Evolutionary conservation across 2,329 filamentous ascomycete species (phyloP).

Genomic region (Zymoseptoria passerinii): DNA sequence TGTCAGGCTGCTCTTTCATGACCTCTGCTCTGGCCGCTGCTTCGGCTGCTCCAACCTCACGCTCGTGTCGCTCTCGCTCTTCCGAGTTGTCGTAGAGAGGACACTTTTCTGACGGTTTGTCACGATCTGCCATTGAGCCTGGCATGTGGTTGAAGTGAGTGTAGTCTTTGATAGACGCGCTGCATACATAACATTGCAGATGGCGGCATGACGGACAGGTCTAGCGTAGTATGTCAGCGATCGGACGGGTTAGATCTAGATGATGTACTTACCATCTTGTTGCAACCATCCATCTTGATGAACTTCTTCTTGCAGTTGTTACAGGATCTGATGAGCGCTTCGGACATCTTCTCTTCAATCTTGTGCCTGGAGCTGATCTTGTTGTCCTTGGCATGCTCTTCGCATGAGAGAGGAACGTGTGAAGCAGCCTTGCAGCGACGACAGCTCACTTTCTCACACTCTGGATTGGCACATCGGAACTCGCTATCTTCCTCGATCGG

Average conservation of each 20-base stretch:
- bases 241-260: background rate
- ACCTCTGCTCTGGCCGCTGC: conserved; percentile 48
- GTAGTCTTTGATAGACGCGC: conserved; percentile 54
- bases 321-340: conserved; percentile 68
- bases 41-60: conserved; percentile 57
- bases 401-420: conserved; percentile 65
- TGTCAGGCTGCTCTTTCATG: conserved; percentile 50
- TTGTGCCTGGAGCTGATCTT: conserved; percentile 54
- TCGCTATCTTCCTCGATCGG: conserved; percentile 60
- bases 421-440: conserved; percentile 56
- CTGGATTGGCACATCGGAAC: conserved; percentile 61
- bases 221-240: conserved; percentile 4
- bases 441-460: conserved; percentile 50
- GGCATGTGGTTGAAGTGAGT: conserved; percentile 56
- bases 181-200: conserved; percentile 62
- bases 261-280: conserved; percentile 54
- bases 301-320: conserved; percentile 66
- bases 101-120: conserved; percentile 43
- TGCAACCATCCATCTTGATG: conserved; percentile 71
- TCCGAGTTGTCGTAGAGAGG: conserved; percentile 58
- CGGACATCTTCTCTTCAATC: conserved; percentile 79
- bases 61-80: conserved; percentile 50
- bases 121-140: conserved; percentile 25
- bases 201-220: conserved; percentile 53
- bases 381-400: conserved; percentile 53